Conservation (phyloP, 805 yeast species). For the Kodamaea neixiangensis region DNA sequence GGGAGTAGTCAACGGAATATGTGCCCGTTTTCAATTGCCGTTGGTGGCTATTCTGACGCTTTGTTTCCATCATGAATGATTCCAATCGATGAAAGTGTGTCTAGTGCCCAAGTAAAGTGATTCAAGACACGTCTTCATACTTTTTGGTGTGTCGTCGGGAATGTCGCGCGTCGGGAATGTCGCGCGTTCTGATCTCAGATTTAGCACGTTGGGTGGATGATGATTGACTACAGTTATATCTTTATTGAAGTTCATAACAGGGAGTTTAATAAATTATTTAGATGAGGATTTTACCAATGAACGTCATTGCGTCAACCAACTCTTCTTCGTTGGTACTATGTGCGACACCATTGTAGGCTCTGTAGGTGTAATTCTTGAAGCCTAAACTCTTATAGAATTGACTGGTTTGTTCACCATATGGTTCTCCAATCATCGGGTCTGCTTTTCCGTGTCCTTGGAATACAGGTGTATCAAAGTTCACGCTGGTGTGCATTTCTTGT, state of each 20-base stretch:
- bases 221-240: background rate
- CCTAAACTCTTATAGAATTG: slow-evolving; percentile 54
- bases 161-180: background rate
- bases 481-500: slow-evolving; percentile 20
- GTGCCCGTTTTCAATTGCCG: background rate
- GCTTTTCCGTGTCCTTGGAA: slow-evolving; percentile 87
- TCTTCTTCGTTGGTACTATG: slow-evolving; percentile 75
- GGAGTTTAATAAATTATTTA: slow-evolving; percentile 4
- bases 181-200: too few species aligned
- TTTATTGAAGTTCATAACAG: background rate
- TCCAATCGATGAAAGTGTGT: background rate
- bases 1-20: slow-evolving; percentile 8
- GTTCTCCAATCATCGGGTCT: slow-evolving; percentile 63
- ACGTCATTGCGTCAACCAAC: slow-evolving; percentile 49
- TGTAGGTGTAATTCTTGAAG: slow-evolving; percentile 39
- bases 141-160: background rate
- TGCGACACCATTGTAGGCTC: slow-evolving; percentile 60
- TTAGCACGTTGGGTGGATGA: too few species aligned
- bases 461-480: slow-evolving; percentile 67
- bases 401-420: slow-evolving; percentile 40
- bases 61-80: slow-evolving; percentile 2
- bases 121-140: background rate
- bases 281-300: slow-evolving; percentile 29
- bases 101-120: background rate
- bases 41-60: background rate